Conservation (phyloP, 2,329 filamentous ascomycete species). For the Neoarthrinium moseri region DNA sequence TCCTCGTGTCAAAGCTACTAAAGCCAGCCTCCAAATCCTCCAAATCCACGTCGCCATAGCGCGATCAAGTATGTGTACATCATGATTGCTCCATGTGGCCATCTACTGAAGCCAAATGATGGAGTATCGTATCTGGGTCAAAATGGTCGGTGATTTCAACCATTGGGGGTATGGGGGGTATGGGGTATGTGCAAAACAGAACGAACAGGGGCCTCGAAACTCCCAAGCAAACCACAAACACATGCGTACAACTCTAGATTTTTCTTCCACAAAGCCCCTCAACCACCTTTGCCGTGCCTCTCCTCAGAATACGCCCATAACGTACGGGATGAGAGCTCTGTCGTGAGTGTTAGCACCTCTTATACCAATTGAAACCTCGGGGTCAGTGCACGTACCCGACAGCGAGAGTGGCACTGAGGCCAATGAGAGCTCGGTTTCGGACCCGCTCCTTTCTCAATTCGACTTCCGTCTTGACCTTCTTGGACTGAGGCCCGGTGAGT, state of each 20-base stretch:
- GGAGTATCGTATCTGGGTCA: background rate
- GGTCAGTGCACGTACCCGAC: slow-evolving; percentile 71
- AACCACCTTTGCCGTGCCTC: background rate
- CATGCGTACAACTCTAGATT: background rate
- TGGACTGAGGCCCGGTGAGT: slow-evolving; percentile 53
- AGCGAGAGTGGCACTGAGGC: slow-evolving; percentile 81
- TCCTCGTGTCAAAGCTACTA: background rate
- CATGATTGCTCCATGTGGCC: too few relatives aligned
- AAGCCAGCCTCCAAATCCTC: background rate
- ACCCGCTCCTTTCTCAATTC: slow-evolving; percentile 84
- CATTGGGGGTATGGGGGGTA: background rate
- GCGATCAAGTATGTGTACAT: too few relatives aligned
- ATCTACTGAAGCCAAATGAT: background rate
- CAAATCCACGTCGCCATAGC: too few relatives aligned
- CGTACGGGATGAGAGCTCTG: slow-evolving; percentile 48
- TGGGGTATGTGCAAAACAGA: slow-evolving; percentile 11
- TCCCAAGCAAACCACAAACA: background rate
- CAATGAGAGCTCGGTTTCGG: slow-evolving; percentile 79
- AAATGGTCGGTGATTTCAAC: background rate
- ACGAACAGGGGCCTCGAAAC: background rate
- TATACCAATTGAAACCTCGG: slow-evolving; percentile 2
- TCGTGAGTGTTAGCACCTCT: slow-evolving; percentile 19
- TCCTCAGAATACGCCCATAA: slow-evolving; percentile 48
- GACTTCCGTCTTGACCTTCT: slow-evolving; percentile 79
- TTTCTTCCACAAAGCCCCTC: background rate